Evolutionary conservation across 768 basidiomycete genomes (phyloP), one percentile per base, ranked within the genome.

Genomic region (button mushroom (Agaricus bisporus)): DNA sequence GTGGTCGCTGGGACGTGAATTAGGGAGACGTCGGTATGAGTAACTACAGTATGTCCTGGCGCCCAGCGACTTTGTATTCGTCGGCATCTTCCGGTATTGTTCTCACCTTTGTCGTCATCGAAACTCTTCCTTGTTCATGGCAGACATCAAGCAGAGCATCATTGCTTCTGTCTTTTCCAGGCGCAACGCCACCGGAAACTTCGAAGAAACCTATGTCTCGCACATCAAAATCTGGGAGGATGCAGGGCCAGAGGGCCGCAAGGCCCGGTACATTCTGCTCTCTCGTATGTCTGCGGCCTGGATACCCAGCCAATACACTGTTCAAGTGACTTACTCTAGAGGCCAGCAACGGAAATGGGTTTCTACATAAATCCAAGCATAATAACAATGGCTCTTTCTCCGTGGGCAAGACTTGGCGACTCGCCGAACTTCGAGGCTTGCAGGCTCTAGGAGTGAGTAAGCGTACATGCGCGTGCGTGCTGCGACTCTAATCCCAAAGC

Each of bases 191-290:
- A 71, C 73, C 55, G 85, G 85, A 39, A 71, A 71, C 43, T 70
- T 83, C 0, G 86, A 85, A 55, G 93, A 97, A 67, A 77, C 77
- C 17, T 95, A 97, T 66, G 82, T 95, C 54, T 78, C 85, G 37
- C 94, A 95, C 70, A 61, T 95, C 67, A 97, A 95, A 76, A 91
- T 98, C 26, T 92, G 86, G 85, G 95, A 98, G 71, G 91, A 95
- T 60, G 78, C 81, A 42, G 78, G 78, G 7, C 62, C 72, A 39
- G 88, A 88, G 54, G 85, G 81, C 18, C 77, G 72, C 65, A 98
- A 98, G 68, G 86, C 91, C 38, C 79, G 95, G 59, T 98, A 91
- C 68, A 88, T 98, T 56, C 76, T 98, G 56, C 72, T 98, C 28
- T 89, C 94, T 60, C 82, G 95, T 95, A 75, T 71, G 90, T 83